These are phyloP conservation scores for Apiosordaria backusii DNA, from an alignment of 495 filamentous ascomycete species.

Conservation along the genomic window DNA sequence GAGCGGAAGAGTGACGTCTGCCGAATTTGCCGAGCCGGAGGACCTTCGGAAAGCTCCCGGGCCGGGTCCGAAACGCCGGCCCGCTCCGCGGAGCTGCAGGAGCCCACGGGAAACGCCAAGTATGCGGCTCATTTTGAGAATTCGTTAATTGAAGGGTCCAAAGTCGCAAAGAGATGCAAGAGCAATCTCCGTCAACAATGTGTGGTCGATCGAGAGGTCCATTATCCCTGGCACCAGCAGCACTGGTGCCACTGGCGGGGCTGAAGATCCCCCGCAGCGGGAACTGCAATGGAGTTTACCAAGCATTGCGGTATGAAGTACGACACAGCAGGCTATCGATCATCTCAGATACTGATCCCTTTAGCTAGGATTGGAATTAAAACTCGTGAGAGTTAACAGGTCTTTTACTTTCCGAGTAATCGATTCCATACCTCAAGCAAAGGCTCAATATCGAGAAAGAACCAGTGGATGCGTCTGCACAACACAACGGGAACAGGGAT, in stretches of 20 bases:
- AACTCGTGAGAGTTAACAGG: too few relatives aligned
- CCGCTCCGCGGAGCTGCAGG: neutral
- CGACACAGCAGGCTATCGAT: neutral
- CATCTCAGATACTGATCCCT: neutral
- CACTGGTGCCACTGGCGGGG: neutral
- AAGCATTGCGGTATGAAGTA: too few relatives aligned
- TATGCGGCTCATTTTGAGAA: constrained; percentile 1
- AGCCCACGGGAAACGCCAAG: neutral
- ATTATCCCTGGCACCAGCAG: neutral
- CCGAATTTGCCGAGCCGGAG: constrained; percentile 12
- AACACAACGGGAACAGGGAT: neutral
- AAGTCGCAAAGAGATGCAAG: neutral
- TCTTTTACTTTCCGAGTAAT: neutral
- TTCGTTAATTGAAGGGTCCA: neutral
- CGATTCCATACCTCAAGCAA: neutral
- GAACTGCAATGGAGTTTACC: neutral
- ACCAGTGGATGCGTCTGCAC: neutral
- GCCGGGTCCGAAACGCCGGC: neutral
- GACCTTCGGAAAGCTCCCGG: constrained; percentile 11
- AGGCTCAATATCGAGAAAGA: neutral
- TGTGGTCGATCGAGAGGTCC: neutral
- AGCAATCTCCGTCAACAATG: neutral
- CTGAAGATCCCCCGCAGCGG: neutral
- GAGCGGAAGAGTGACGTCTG: constrained; percentile 54
- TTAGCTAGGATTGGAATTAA: too few relatives aligned